phyloP scores from a whole-genome alignment of 2,329 filamentous ascomycete species.

The Rutstroemia sp. region DNA sequence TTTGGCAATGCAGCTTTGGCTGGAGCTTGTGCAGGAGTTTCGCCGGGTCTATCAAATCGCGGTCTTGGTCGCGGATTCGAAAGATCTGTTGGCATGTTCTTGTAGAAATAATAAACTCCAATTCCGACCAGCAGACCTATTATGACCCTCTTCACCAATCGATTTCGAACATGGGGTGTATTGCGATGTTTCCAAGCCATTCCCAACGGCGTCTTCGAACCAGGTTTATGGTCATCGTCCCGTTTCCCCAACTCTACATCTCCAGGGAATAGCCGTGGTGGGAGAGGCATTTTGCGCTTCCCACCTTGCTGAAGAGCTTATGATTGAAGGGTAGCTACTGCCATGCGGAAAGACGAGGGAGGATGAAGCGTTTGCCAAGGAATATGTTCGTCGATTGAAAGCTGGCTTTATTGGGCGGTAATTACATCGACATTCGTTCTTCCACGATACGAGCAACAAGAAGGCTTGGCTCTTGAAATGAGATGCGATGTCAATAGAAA shows the following conservation, averaged over 20 bases:
- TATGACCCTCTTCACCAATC: constrained; percentile 41
- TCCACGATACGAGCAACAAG: neutral
- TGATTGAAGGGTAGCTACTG: constrained; percentile 9
- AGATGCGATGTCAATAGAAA: neutral
- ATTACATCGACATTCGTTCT: neutral
- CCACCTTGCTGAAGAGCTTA: constrained; percentile 23
- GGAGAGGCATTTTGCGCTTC: constrained; percentile 30
- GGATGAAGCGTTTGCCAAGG: neutral
- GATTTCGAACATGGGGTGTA: constrained; percentile 41
- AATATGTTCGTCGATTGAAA: neutral
- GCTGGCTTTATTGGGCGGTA: neutral
- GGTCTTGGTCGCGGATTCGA: constrained; percentile 26
- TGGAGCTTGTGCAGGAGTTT: neutral
- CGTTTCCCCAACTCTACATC: constrained; percentile 60
- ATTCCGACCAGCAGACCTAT: constrained; percentile 40
- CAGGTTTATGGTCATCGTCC: constrained; percentile 50
- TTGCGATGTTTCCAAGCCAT: constrained; percentile 27
- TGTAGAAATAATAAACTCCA: constrained; percentile 55
- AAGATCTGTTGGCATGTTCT: constrained; percentile 51
- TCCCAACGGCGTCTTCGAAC: constrained; percentile 23
- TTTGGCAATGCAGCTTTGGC: constrained; percentile 5
- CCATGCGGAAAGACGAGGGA: constrained; percentile 16
- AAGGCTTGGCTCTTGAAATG: neutral
- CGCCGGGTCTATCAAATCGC: constrained; percentile 29
- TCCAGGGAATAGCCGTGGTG: constrained; percentile 37